A percentile compares a stretch with the other conserved stretches of the same genome.
Conservation (phyloP, 2,329 filamentous ascomycete species). For the Trichoderma atrobrunneum region DNA sequence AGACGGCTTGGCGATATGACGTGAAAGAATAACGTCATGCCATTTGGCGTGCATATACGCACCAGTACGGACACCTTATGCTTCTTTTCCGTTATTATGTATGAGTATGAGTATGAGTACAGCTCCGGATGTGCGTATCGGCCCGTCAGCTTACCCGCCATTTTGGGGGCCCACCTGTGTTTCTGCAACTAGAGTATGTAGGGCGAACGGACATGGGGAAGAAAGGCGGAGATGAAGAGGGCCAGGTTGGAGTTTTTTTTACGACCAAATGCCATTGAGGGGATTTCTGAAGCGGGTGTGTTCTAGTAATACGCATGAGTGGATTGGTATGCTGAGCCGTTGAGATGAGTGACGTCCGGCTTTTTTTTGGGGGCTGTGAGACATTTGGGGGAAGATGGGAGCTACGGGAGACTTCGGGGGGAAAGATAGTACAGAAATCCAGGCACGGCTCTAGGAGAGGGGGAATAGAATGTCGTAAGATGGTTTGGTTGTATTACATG, state of each 20-base stretch:
- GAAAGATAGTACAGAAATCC: not conserved
- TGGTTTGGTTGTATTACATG: not conserved
- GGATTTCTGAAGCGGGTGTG: not conserved
- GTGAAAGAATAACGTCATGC: slow-evolving; percentile 1
- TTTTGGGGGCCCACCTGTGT: not conserved
- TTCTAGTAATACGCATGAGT: not conserved
- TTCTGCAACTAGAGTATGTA: not conserved
- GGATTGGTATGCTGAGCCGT: not conserved
- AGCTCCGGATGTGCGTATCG: not conserved
- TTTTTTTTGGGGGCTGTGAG: not conserved
- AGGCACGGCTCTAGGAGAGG: not conserved
- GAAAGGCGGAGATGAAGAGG: not conserved
- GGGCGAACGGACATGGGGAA: not conserved
- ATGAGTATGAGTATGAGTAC: not conserved
- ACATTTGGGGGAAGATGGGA: not conserved
- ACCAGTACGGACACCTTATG: not conserved
- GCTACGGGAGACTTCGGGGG: not conserved
- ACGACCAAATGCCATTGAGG: not conserved
- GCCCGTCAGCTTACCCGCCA: slow-evolving; percentile 8
- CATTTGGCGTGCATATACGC: not conserved
- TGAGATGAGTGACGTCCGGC: not conserved
- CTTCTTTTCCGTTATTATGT: not conserved
- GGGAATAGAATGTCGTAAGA: not conserved
- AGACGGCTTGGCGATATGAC: not conserved
- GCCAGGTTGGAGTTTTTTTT: not conserved